phyloP scores from a whole-genome alignment of 495 filamentous ascomycete genomes.

The Elasticomyces elasticus region DNA sequence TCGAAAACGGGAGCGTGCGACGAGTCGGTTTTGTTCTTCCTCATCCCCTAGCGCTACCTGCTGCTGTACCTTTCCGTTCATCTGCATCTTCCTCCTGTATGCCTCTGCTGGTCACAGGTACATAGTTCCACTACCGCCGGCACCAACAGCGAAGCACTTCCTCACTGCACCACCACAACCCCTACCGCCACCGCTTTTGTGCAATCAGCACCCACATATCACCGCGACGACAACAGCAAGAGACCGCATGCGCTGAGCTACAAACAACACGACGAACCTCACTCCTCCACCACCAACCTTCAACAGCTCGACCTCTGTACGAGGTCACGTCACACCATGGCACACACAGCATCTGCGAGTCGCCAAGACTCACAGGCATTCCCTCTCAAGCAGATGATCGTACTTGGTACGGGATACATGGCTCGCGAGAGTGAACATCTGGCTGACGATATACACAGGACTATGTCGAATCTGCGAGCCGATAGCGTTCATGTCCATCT shows the following conservation, averaged over 20 bases:
- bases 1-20: slow-evolving; percentile 5
- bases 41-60: not conserved
- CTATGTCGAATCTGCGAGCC: slow-evolving; percentile 94
- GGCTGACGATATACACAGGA: slow-evolving; percentile 41
- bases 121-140: not conserved
- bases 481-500: slow-evolving; percentile 99
- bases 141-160: not conserved
- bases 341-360: not conserved
- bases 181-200: slow-evolving; percentile 2
- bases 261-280: not conserved
- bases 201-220: not conserved
- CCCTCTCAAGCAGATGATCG: slow-evolving; percentile 20
- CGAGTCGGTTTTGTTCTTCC: slow-evolving; percentile 2
- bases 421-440: not conserved
- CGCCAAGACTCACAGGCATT: slow-evolving; percentile 11
- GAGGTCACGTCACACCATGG: slow-evolving; percentile 1
- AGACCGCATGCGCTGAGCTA: not conserved
- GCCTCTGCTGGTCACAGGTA: slow-evolving; percentile 7
- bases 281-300: not conserved
- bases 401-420: slow-evolving; percentile 17
- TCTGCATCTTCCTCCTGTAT: slow-evolving; percentile 11
- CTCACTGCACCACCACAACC: slow-evolving; percentile 8
- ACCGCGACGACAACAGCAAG: not conserved
- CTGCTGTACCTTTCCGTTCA: not conserved
- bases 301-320: not conserved